These are phyloP conservation scores for Sporisorium reilianum DNA, from an alignment of 1,284 basidiomycete genomes.

Conservation along the genomic window DNA sequence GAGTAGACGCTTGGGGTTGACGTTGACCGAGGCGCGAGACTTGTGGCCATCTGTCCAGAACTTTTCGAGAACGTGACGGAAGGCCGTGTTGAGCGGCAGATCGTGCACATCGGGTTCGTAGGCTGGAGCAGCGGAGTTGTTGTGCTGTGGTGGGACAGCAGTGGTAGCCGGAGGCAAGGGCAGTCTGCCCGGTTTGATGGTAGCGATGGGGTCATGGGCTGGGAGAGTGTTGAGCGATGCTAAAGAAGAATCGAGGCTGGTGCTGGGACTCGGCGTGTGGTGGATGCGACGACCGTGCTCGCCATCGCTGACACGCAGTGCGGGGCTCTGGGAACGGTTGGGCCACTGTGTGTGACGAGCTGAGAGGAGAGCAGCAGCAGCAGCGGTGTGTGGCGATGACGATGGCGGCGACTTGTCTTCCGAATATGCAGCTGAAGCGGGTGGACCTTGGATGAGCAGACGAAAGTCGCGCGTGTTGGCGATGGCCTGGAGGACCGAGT, in stretches of 20 bases:
- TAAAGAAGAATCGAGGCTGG: conserved; percentile 31
- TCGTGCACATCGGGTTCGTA: conserved; percentile 44
- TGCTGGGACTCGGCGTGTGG: conserved; percentile 24
- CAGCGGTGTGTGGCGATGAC: too few species aligned
- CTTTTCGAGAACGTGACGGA: conserved; percentile 58
- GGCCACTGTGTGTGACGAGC: conserved; percentile 34
- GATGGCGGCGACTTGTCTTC: conserved; percentile 14
- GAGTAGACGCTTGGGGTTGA: conserved; percentile 73
- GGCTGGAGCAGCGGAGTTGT: not conserved
- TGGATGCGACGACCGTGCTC: conserved; percentile 51
- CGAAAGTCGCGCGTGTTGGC: conserved; percentile 76
- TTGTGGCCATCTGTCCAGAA: conserved; percentile 50
- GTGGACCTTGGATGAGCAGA: conserved; percentile 72
- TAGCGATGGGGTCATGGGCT: conserved; percentile 31
- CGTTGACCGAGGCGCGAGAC: conserved; percentile 32
- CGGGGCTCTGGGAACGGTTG: conserved; percentile 51
- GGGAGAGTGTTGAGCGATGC: conserved; percentile 32
- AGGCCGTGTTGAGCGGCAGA: conserved; percentile 58
- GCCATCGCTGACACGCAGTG: conserved; percentile 48
- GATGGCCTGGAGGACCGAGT: conserved; percentile 83
- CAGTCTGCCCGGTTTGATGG: conserved; percentile 31
- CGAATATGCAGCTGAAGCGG: conserved; percentile 4
- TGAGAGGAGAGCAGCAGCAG: not conserved
- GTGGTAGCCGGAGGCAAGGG: conserved; percentile 11
- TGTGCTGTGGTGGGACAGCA: not conserved